Evolutionary conservation across 495 filamentous ascomycete species (phyloP).

Genomic region (Penicillium crystallinum): DNA sequence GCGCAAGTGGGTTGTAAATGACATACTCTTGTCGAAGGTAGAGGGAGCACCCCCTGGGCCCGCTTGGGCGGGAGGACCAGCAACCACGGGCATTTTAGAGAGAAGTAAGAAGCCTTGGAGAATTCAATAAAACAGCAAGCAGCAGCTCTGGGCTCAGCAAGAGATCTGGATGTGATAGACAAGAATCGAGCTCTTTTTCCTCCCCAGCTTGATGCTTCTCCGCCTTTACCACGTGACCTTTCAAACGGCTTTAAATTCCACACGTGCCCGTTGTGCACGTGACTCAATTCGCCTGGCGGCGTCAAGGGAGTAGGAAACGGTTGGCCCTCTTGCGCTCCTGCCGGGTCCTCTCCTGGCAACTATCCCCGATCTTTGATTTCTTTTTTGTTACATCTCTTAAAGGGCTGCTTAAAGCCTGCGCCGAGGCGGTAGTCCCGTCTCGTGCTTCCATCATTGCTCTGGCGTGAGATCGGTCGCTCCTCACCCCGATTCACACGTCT

Average conservation of each 20-base stretch:
- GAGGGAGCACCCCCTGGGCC: conserved; percentile 58
- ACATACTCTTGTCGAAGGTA: conserved; percentile 86
- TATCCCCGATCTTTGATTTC: conserved; percentile 22
- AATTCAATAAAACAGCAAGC: neutral
- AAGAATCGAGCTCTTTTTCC: conserved; percentile 17
- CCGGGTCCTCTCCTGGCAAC: conserved; percentile 27
- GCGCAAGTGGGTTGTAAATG: neutral
- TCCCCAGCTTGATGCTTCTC: conserved; percentile 14
- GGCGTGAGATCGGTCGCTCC: conserved; percentile 31
- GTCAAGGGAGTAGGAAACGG: conserved; percentile 23
- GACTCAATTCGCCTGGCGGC: conserved; percentile 10
- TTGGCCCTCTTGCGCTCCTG: conserved; percentile 20
- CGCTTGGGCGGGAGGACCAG: conserved; percentile 47
- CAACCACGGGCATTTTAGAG: conserved; percentile 61
- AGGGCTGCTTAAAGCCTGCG: conserved; percentile 31
- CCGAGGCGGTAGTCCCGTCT: conserved; percentile 35
- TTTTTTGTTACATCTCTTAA: conserved; percentile 21
- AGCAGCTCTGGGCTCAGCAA: conserved; percentile 3
- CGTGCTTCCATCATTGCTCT: conserved; percentile 27
- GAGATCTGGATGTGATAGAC: neutral
- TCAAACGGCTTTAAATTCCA: conserved; percentile 2
- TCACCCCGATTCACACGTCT: conserved; percentile 32
- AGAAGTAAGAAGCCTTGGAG: neutral
- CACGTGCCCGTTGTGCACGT: conserved; percentile 19
- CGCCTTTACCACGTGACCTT: conserved; percentile 22